Base-by-base conservation (phyloP, 148 eudicot species). In the Cornus suecica region DNA sequence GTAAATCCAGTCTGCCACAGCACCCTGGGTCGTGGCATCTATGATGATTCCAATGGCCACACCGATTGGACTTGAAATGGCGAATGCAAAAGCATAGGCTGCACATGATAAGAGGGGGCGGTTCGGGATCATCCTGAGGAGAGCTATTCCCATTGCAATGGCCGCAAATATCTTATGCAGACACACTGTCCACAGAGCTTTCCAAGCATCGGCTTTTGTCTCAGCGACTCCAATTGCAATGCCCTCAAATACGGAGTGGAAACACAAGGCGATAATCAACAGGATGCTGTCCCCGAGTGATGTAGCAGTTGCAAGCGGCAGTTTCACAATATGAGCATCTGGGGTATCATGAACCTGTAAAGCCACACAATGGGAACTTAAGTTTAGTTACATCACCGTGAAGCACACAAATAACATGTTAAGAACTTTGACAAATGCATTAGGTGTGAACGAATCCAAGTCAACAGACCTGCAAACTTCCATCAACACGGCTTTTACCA, bases 221-320 rank as follows among this genome's bases (percentile, higher is more conserved):
- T 87, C 80, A 0, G 93, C 86, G 7, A 89, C 86, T 10, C 93
- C 93, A 5, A 89, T 89, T 0, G 93, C 93, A 22, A 89, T 87
- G 68, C 93, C 93, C 74, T 89, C 90, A 24, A 89, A 89, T 16
- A 89, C 84, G 0, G 90, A 89, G 86, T 89, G 93, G 83, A 87
- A 89, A 48, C 93, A 89, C n/a, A 89, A 51, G 14, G 90, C 93
- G 0, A 78, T 78, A 61, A 89, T 89, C 30, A 89, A 65, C 61
- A 89, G 79, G 83, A 89, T 76, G 26, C 89, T 86, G 78, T 89
- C 93, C 42, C 90, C 86, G 11, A 87, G 7, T 10, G 90, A 85
- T 22, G 84, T 80, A 20, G 84, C 90, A 65, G 88, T 66, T 30
- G 84, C 62, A 28, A 82, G 63, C 23, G 80, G 83, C 25, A 82